Evolutionary conservation across 73 alveolate species (phyloP).

Genomic region (Symbiodinium pilosum): DNA sequence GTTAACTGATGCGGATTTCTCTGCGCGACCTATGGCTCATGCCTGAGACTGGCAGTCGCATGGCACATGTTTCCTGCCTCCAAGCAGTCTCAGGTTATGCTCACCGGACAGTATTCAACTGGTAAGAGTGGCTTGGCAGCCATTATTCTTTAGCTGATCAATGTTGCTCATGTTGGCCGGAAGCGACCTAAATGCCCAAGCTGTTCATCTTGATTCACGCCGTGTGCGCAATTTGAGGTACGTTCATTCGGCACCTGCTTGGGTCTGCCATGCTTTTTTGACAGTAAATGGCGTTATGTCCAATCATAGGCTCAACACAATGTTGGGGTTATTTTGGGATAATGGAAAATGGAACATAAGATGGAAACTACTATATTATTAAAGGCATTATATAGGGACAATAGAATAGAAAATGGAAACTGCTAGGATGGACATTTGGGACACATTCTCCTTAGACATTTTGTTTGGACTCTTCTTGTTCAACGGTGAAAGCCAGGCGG

Average conservation of each 20-base stretch:
- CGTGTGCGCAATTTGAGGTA: not conserved
- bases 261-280: not conserved
- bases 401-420: no score
- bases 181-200: not conserved
- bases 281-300: no score
- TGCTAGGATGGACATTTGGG: no score
- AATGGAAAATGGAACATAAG: no score
- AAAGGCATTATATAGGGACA: no score
- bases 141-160: not conserved
- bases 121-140: slow-evolving; percentile 26
- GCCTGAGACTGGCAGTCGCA: not conserved
- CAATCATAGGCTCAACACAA: no score
- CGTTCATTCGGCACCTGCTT: slow-evolving; percentile 89
- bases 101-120: slow-evolving; percentile 91
- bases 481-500: slow-evolving; percentile 31
- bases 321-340: no score
- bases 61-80: no score
- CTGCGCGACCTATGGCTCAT: slow-evolving; percentile 54
- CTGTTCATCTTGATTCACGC: not conserved
- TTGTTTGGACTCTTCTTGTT: no score
- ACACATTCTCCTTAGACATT: no score
- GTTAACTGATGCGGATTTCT: slow-evolving; percentile 80
- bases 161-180: not conserved
- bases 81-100: slow-evolving; percentile 14
- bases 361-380: no score